Evolutionary conservation across 305 asterid species (phyloP).

Genomic region (Rubia tinctorum): DNA sequence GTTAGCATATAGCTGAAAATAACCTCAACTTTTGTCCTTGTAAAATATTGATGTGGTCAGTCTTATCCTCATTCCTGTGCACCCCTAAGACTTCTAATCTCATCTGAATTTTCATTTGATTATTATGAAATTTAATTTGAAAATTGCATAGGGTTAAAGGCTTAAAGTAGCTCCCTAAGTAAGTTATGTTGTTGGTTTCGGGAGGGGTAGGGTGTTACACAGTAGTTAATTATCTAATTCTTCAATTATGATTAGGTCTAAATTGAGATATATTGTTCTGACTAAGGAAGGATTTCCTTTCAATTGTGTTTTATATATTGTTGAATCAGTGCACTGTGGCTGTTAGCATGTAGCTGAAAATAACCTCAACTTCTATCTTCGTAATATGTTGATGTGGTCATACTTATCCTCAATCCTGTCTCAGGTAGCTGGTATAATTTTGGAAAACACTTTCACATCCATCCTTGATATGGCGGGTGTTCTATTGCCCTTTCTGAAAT

Average conservation of each 20-base stretch:
- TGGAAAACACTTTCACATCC: conserved; percentile 96
- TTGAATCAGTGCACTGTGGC: neutral
- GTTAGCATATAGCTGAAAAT: neutral
- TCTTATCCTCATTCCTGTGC: neutral
- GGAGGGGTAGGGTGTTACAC: neutral
- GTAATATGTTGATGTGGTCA: neutral
- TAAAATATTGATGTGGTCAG: neutral
- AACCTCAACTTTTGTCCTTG: neutral
- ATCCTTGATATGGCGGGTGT: conserved; percentile 98
- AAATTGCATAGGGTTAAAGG: neutral
- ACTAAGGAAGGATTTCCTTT: neutral
- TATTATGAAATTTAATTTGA: neutral
- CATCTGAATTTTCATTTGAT: neutral
- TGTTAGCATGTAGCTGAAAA: neutral
- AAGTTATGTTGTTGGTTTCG: neutral
- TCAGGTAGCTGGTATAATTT: conserved; percentile 79
- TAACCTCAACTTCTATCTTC: neutral
- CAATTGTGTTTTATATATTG: neutral
- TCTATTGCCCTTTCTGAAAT: conserved; percentile 78
- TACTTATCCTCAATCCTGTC: conserved; percentile 4
- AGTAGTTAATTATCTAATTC: neutral
- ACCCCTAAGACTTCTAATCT: neutral
- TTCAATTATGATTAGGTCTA: neutral
- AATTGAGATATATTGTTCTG: neutral
- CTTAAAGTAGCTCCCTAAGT: neutral